phyloP scores from a whole-genome alignment of 768 basidiomycete genomes.

The Hygrophorus pudorinus region DNA sequence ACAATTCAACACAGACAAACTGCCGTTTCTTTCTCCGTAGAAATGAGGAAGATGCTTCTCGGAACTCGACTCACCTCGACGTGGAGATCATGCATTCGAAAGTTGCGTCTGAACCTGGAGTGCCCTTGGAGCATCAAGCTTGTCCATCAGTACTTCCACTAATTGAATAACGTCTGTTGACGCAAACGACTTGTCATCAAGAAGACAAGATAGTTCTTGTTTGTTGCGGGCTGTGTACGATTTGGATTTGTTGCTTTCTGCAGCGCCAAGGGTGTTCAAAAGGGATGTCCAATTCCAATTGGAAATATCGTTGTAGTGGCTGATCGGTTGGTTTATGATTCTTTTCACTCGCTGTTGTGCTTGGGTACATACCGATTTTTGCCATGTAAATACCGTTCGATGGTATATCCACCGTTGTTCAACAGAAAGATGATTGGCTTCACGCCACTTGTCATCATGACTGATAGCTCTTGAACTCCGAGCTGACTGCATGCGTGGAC shows the following conservation, averaged over 20 bases:
- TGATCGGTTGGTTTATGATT: slow-evolving; percentile 12
- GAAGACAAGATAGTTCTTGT: slow-evolving; percentile 53
- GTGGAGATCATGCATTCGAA: slow-evolving; percentile 29
- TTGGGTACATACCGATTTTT: slow-evolving; percentile 32
- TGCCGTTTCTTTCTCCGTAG: too few species aligned
- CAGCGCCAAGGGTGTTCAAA: slow-evolving; percentile 48
- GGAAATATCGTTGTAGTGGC: slow-evolving; percentile 81
- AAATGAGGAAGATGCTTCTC: not conserved
- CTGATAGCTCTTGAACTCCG: slow-evolving; percentile 74
- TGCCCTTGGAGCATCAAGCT: slow-evolving; percentile 59
- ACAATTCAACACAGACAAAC: too few species aligned
- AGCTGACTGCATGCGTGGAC: slow-evolving; percentile 41
- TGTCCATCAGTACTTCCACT: slow-evolving; percentile 72
- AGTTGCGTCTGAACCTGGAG: slow-evolving; percentile 48
- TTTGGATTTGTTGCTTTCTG: slow-evolving; percentile 36
- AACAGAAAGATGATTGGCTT: slow-evolving; percentile 80
- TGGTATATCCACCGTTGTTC: slow-evolving; percentile 79
- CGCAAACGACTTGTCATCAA: slow-evolving; percentile 54
- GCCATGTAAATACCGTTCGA: slow-evolving; percentile 74
- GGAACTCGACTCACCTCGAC: too few species aligned
- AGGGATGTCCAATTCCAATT: slow-evolving; percentile 70
- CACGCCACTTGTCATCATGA: slow-evolving; percentile 65
- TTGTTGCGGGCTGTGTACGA: slow-evolving; percentile 65
- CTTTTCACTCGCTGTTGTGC: not conserved
- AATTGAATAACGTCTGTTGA: slow-evolving; percentile 61